Percentiles rank a stretch among this genome's conserved stretches.
These are phyloP conservation scores for Bipolaris bicolor DNA, from an alignment of 2,329 filamentous ascomycete genomes.

Conservation along the genomic window DNA sequence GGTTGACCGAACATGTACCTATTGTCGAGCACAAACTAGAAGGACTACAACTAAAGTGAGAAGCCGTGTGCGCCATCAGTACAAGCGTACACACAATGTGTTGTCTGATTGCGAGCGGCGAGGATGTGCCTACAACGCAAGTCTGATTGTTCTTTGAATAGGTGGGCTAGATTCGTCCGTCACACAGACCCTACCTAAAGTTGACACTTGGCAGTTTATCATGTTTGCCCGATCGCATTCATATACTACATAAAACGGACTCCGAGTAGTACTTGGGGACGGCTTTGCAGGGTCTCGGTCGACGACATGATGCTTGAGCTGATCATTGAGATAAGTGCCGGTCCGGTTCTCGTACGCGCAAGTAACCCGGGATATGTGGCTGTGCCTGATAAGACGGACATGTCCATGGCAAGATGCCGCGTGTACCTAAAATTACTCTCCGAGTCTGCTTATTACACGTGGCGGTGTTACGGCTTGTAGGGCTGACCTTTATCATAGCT, in stretches of 20 bases:
- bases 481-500: background rate
- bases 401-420: background rate
- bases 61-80: background rate
- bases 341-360: background rate
- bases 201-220: background rate
- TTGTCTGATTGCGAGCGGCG: background rate
- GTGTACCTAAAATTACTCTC: background rate
- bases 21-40: constrained; percentile 74
- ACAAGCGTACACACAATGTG: background rate
- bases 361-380: background rate
- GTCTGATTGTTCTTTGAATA: background rate
- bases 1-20: constrained; percentile 63
- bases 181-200: background rate
- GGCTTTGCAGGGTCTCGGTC: too few relatives aligned
- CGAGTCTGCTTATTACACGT: background rate
- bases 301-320: background rate
- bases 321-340: background rate
- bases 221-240: too few relatives aligned
- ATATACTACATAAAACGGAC: too few relatives aligned
- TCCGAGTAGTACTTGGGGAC: too few relatives aligned
- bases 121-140: background rate
- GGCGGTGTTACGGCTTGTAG: background rate
- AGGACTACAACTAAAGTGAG: constrained; percentile 49
- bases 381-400: background rate
- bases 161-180: background rate